A percentile compares a stretch with the other conserved stretches of the same genome.
phyloP scores from a whole-genome alignment of 345 rosid genomes.

The Excoecaria agallocha region DNA sequence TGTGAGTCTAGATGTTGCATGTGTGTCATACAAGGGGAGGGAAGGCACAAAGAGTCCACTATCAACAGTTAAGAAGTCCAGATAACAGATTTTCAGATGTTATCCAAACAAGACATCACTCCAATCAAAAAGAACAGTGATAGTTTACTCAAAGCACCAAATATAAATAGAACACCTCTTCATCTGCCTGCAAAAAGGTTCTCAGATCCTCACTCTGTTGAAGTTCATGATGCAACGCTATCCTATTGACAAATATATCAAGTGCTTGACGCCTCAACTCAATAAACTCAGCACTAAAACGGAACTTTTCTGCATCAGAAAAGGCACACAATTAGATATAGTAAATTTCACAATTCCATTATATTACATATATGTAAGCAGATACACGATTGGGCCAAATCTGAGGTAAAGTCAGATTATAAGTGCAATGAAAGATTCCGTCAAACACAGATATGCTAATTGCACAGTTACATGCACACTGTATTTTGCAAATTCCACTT shows the following conservation, averaged over 20 bases:
- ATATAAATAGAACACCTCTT: slow-evolving; percentile 55
- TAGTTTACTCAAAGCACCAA: background rate
- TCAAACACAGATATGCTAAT: background rate
- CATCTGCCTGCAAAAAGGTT: slow-evolving; percentile 94
- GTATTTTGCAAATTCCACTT: background rate
- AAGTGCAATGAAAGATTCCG: background rate
- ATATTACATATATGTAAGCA: background rate
- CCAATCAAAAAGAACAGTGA: background rate
- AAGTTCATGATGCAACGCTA: slow-evolving; percentile 83
- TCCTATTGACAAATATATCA: slow-evolving; percentile 83
- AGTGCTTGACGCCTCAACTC: slow-evolving; percentile 92
- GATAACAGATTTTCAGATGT: background rate
- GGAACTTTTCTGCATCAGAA: slow-evolving; percentile 76
- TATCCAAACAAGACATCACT: background rate
- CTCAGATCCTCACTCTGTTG: slow-evolving; percentile 91
- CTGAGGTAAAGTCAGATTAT: background rate
- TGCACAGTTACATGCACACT: background rate
- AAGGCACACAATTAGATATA: slow-evolving; percentile 9
- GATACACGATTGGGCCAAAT: background rate
- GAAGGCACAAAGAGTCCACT: background rate
- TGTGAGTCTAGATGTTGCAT: background rate
- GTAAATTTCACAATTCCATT: background rate
- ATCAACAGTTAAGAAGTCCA: background rate
- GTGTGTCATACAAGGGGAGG: background rate
- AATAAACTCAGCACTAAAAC: slow-evolving; percentile 95